A percentile compares a stretch with the other conserved stretches of the same genome.
These are phyloP conservation scores for Nannizzia gypsea DNA, from an alignment of 2,329 filamentous ascomycete genomes.

Conservation along the genomic window DNA sequence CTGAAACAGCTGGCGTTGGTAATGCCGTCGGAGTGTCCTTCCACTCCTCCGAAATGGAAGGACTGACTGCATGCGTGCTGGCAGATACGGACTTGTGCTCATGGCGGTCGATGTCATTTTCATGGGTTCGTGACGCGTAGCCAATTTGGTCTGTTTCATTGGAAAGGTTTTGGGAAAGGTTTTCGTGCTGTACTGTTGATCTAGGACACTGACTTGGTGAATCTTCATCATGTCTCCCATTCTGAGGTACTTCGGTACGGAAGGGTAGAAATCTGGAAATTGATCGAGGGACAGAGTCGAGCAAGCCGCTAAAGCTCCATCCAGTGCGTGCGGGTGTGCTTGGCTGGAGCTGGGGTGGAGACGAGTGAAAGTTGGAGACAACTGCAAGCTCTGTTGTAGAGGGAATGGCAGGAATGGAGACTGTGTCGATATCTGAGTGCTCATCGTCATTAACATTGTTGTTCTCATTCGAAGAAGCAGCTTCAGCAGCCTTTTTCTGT, in stretches of 20 bases:
- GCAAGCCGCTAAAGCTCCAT: constrained; percentile 22
- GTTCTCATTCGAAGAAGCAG: background rate
- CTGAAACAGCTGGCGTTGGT: background rate
- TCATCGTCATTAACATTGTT: constrained; percentile 1
- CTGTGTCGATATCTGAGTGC: background rate
- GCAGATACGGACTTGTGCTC: background rate
- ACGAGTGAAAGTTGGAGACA: background rate
- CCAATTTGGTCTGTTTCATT: constrained; percentile 8
- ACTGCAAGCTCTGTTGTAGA: background rate
- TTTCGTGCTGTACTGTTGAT: background rate
- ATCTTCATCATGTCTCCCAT: constrained; percentile 8
- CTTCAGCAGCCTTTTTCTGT: constrained; percentile 20
- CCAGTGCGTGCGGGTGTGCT: constrained; percentile 13
- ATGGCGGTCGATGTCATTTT: background rate
- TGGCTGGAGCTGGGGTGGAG: background rate
- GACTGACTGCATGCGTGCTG: background rate
- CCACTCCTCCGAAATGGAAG: background rate
- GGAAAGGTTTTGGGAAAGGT: constrained; percentile 11
- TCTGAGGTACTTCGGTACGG: constrained; percentile 11
- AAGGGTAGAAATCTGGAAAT: constrained; percentile 18
- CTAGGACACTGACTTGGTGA: constrained; percentile 10
- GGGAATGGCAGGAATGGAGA: background rate
- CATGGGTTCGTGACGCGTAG: background rate
- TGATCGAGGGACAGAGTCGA: constrained; percentile 23
- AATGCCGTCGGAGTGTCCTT: constrained; percentile 1